Percentiles rank a stretch among this genome's conserved stretches.
Evolutionary conservation across 139 green algal species (phyloP).

Genomic region (Picochlorum costavermella): DNA sequence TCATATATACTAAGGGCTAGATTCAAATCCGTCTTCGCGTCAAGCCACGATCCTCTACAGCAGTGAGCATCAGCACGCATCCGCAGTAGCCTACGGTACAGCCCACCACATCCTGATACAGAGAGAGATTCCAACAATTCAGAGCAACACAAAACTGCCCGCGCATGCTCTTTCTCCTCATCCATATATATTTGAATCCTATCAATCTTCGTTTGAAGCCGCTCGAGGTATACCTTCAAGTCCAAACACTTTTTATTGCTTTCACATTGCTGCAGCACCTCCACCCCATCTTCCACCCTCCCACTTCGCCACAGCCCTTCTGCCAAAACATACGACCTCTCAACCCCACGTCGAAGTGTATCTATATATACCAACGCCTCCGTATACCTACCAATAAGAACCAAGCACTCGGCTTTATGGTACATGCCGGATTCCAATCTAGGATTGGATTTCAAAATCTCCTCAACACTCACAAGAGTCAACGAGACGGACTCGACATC

Average conservation of each 20-base stretch:
- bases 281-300: conserved; percentile 6
- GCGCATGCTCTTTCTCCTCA: conserved; percentile 17
- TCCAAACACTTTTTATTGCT: neutral
- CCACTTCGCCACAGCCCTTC: conserved; percentile 30
- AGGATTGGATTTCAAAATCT: conserved; percentile 21
- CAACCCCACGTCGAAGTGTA: conserved; percentile 12
- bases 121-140: conserved; percentile 16
- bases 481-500: conserved; percentile 18
- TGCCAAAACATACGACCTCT: conserved; percentile 29
- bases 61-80: conserved; percentile 16
- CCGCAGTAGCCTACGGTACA: conserved; percentile 15
- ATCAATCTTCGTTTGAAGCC: conserved; percentile 2
- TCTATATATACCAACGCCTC: conserved; percentile 17
- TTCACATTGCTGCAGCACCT: conserved; percentile 10
- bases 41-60: neutral
- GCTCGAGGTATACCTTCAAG: conserved; percentile 10
- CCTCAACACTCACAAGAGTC: conserved; percentile 20
- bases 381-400: conserved; percentile 27
- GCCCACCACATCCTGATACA: conserved; percentile 11
- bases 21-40: conserved; percentile 14
- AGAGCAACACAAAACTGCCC: conserved; percentile 6
- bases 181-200: neutral
- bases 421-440: conserved; percentile 14
- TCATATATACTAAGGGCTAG: conserved; percentile 11
- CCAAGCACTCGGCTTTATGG: conserved; percentile 28